Base-by-base conservation (phyloP, 164 flowering plant genomes). In the Vitis rotundifolia region DNA sequence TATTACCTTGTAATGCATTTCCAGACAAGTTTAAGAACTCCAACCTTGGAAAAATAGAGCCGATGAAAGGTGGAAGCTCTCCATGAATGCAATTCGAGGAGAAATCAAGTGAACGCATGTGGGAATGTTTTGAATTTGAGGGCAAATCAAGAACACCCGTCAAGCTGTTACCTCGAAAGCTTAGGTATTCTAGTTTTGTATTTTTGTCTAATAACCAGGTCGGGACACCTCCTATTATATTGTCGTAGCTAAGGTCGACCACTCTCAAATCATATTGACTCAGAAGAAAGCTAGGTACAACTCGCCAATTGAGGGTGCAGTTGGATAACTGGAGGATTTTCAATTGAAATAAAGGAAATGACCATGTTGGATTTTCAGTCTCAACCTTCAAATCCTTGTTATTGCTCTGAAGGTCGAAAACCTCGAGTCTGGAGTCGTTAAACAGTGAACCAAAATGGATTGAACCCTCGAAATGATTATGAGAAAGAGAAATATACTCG, bases 131-230 rank as follows among this genome's bases (percentile, higher is more conserved):
- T 3, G 64, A 49, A 57, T 28, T 51, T 19, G 64, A 5, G 64
- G 70, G 73, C 37, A 75, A 19, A 11, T 3, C 66, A 9, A 75
- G n/a, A 22, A 9, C 22, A 1, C 77, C 74, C 14, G 49, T 15
- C 9, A 66, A 52, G 28, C 62, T 60, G 48, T 57, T 70, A 2
- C 14, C 0, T 70, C 37, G 2, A n/a, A n/a, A n/a, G n/a, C n/a
- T n/a, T n/a, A n/a, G n/a, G 3, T 5, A 2, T 15, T 22, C 50
- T 14, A 72, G 14, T 3, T 13, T 49, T 8, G 73, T 68, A 26
- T 75, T 78, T 37, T 74, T 73, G 55, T 61, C 58, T 8, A 73
- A 48, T 59, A 77, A 18, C 80, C 80, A 73, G 37, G n/a, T 19
- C 5, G 71, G 77, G 53, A 74, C 44, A 7, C 14, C 44, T 67